A percentile compares a stretch with the other conserved stretches of the same genome.
These are phyloP conservation scores for Cucurbita pepo DNA, from an alignment of 306 rosid genomes.

Conservation along the genomic window DNA sequence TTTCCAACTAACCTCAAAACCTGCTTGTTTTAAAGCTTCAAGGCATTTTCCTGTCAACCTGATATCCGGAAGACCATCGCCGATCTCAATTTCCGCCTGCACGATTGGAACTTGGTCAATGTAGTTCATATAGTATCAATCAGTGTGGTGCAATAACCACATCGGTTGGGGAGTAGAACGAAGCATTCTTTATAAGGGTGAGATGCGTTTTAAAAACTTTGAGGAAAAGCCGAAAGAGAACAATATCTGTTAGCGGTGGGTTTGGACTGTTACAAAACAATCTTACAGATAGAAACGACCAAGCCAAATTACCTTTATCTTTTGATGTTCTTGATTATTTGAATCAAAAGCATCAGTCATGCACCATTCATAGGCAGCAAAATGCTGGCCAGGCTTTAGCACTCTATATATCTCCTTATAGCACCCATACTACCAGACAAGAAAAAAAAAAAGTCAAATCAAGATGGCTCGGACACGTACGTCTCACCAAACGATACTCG, in stretches of 20 bases:
- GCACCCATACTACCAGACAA: conserved; percentile 52
- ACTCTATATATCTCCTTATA: conserved; percentile 88
- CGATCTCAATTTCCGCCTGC: conserved; percentile 90
- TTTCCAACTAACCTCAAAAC: conserved; percentile 66
- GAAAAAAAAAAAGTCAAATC: conserved; percentile 5
- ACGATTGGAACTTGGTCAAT: neutral
- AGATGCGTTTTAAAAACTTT: too few species aligned
- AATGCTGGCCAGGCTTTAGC: conserved; percentile 77
- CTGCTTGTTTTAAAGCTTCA: conserved; percentile 83
- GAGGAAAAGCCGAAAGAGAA: too few species aligned
- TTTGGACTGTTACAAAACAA: neutral
- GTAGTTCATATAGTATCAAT: neutral
- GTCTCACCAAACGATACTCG: neutral
- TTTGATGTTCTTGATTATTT: conserved; percentile 54
- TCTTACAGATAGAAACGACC: neutral
- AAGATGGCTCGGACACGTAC: neutral
- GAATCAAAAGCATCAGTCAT: conserved; percentile 84
- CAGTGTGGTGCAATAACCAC: neutral
- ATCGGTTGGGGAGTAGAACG: too few species aligned
- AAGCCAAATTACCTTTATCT: conserved; percentile 44
- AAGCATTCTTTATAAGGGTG: too few species aligned
- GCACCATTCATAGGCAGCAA: conserved; percentile 98
- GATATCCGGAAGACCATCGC: conserved; percentile 95
- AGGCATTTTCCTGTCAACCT: conserved; percentile 70
- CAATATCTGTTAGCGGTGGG: too few species aligned